Conservation (phyloP, 768 basidiomycete genomes). For the Pleurotus djamor region DNA sequence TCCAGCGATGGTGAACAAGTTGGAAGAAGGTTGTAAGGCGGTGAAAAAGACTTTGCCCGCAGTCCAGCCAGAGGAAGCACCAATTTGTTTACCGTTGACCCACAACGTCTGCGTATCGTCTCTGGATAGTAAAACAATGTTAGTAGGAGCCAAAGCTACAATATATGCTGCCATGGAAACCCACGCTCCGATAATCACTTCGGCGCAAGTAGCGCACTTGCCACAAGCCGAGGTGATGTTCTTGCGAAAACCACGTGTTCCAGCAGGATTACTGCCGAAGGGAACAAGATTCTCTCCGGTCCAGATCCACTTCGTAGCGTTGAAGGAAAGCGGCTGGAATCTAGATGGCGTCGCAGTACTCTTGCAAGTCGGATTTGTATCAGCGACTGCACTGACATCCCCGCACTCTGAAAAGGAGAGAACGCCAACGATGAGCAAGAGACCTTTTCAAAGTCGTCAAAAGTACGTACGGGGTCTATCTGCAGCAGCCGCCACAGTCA, state of each 20-base stretch:
- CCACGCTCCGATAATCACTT: background rate
- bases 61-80: background rate
- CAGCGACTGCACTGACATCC: background rate
- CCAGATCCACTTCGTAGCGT: background rate
- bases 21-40: background rate
- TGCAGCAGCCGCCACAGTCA: no score
- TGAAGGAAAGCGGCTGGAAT: background rate
- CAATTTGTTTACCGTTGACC: background rate
- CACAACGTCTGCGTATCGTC: background rate
- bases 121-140: background rate
- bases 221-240: background rate
- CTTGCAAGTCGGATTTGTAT: background rate
- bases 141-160: no score
- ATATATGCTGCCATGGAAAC: background rate
- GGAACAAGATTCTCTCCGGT: background rate
- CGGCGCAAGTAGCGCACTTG: background rate
- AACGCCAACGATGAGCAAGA: no score
- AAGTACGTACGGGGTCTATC: no score
- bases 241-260: background rate
- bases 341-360: background rate
- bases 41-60: constrained; percentile 18
- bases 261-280: background rate
- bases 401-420: background rate
- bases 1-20: background rate
- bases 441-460: background rate